Evolutionary conservation across 2,329 filamentous ascomycete genomes (phyloP).

Genomic region (Oidium heveae): DNA sequence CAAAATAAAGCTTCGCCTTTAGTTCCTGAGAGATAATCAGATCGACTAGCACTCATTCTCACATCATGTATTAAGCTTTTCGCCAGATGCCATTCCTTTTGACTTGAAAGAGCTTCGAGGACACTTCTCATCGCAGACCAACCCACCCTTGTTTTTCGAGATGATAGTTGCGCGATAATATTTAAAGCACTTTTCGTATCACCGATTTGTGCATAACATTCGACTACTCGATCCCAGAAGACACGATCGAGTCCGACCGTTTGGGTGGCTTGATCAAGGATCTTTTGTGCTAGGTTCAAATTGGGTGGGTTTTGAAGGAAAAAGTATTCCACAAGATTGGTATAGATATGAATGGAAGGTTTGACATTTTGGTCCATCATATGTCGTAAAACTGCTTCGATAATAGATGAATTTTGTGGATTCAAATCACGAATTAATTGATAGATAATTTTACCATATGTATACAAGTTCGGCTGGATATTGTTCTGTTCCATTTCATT

Average conservation of each 20-base stretch:
- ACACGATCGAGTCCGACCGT: slow-evolving; percentile 21
- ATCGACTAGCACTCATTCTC: slow-evolving; percentile 6
- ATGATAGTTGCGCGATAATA: slow-evolving; percentile 22
- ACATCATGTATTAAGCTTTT: slow-evolving; percentile 11
- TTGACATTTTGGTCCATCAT: slow-evolving; percentile 28
- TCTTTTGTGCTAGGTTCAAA: slow-evolving; percentile 28
- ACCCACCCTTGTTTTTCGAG: slow-evolving; percentile 5
- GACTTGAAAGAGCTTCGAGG: slow-evolving; percentile 10
- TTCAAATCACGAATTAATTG: slow-evolving; percentile 21
- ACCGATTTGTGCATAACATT: slow-evolving; percentile 33
- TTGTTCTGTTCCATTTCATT: slow-evolving; percentile 29
- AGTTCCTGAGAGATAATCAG: not conserved
- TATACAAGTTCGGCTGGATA: slow-evolving; percentile 31
- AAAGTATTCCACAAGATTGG: slow-evolving; percentile 43
- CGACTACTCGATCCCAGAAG: slow-evolving; percentile 46
- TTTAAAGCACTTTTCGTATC: slow-evolving; percentile 23
- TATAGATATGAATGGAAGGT: slow-evolving; percentile 43
- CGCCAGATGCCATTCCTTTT: slow-evolving; percentile 12
- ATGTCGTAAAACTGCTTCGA: slow-evolving; percentile 34
- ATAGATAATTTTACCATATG: slow-evolving; percentile 47
- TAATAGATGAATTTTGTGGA: slow-evolving; percentile 17
- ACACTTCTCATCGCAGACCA: slow-evolving; percentile 10
- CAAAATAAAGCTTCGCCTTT: not conserved
- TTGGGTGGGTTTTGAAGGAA: slow-evolving; percentile 33
- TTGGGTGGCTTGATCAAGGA: slow-evolving; percentile 26